Conservation (phyloP, 257 asterid species). For the Solanum neorickii region DNA sequence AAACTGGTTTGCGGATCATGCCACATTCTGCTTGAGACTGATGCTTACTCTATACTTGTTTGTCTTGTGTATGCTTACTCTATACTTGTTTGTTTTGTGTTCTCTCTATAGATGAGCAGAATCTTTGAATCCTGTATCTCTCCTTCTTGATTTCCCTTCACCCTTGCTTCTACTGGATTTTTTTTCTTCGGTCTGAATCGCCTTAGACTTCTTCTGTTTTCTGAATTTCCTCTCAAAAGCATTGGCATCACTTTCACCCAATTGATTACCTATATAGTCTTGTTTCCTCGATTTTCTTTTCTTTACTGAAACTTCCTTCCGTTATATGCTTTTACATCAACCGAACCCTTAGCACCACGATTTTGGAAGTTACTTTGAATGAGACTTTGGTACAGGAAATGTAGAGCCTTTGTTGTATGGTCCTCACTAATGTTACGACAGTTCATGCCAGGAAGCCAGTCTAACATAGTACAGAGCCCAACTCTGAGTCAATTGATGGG, state of each 20-base stretch:
- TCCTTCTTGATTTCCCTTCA: conserved; percentile 24
- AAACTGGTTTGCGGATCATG: conserved; percentile 57
- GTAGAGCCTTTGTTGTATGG: conserved; percentile 51
- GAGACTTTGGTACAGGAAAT: conserved; percentile 12
- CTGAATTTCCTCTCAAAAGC: conserved; percentile 19
- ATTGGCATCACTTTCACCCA: conserved; percentile 19
- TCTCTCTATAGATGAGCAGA: background rate
- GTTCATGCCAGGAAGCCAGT: conserved; percentile 96
- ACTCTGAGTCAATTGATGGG: conserved; percentile 43
- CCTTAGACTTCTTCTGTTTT: conserved; percentile 37
- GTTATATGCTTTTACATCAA: conserved; percentile 14
- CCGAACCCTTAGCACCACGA: conserved; percentile 13
- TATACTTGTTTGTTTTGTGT: too few relatives aligned
- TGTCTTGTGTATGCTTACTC: too few relatives aligned
- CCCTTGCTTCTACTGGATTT: conserved; percentile 18
- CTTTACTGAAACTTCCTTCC: conserved; percentile 20
- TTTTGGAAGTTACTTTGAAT: background rate
- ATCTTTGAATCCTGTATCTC: background rate
- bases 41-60: conserved; percentile 17
- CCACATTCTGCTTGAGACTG: conserved; percentile 27
- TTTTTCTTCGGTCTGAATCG: background rate
- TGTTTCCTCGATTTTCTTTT: conserved; percentile 42
- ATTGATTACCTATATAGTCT: conserved; percentile 14
- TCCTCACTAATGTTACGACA: conserved; percentile 30
- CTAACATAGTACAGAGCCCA: conserved; percentile 74